Evolutionary conservation across 805 yeast genomes (phyloP).

Genomic region (Kodamaea laetipori): DNA sequence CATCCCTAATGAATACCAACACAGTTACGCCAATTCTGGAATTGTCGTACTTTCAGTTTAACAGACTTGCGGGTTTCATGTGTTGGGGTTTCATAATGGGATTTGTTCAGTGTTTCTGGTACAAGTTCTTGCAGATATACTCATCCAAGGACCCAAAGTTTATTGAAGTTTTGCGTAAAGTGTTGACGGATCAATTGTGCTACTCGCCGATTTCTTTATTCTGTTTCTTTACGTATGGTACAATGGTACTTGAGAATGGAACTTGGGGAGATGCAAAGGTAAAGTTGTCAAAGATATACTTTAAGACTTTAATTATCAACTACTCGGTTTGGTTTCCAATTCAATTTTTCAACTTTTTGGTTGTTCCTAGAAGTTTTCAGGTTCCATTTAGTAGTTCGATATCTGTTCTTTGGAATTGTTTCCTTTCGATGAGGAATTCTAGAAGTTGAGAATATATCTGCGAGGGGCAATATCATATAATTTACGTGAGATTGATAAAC

Average conservation of each 20-base stretch:
- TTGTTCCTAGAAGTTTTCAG: constrained; percentile 72
- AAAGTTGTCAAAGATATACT: constrained; percentile 66
- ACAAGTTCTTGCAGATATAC: constrained; percentile 77
- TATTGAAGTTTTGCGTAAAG: constrained; percentile 82
- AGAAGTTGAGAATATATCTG: background rate
- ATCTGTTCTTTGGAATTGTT: constrained; percentile 94
- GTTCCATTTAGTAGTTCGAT: constrained; percentile 87
- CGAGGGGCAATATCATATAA: background rate
- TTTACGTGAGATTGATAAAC: background rate
- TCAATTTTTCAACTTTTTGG: constrained; percentile 70
- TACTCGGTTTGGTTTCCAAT: constrained; percentile 82
- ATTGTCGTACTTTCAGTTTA: constrained; percentile 57
- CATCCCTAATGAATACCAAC: background rate
- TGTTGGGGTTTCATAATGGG: constrained; percentile 87
- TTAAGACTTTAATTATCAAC: constrained; percentile 67
- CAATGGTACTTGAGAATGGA: constrained; percentile 77
- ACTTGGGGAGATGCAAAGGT: constrained; percentile 60
- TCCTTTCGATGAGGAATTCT: constrained; percentile 64
- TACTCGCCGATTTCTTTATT: constrained; percentile 86
- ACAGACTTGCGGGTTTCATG: constrained; percentile 75
- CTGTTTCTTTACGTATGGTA: constrained; percentile 81
- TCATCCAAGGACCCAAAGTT: constrained; percentile 73
- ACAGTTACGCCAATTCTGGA: constrained; percentile 10
- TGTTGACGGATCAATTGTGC: constrained; percentile 83
- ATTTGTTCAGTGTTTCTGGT: constrained; percentile 87